These are phyloP conservation scores for Hebeloma cylindrosporum DNA, from an alignment of 768 basidiomycete species.

Conservation along the genomic window DNA sequence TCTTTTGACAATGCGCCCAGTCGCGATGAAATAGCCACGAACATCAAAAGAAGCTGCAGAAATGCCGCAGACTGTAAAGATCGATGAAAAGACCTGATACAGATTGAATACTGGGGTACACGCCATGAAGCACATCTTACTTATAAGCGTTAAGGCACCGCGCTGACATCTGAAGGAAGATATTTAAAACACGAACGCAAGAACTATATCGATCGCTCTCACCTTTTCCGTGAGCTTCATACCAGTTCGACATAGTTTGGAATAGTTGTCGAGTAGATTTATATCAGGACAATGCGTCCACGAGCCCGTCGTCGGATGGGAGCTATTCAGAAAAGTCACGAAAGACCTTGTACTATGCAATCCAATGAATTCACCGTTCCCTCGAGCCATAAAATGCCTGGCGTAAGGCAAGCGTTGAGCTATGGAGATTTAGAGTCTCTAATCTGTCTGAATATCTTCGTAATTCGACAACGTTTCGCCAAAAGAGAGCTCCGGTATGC, in stretches of 20 bases:
- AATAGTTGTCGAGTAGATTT: slow-evolving; percentile 10
- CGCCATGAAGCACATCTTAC: slow-evolving; percentile 36
- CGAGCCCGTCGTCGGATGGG: slow-evolving; percentile 52
- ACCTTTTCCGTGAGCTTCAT: slow-evolving; percentile 38
- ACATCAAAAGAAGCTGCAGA: slow-evolving; percentile 60
- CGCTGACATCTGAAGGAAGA: slow-evolving; percentile 22
- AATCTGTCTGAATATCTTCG: slow-evolving; percentile 50
- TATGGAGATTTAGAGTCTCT: slow-evolving; percentile 29
- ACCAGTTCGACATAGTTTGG: slow-evolving; percentile 9
- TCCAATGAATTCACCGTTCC: slow-evolving; percentile 34
- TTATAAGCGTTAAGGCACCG: slow-evolving; percentile 44
- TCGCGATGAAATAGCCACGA: slow-evolving; percentile 63
- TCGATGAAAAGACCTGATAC: slow-evolving; percentile 54
- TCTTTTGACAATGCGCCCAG: slow-evolving; percentile 47
- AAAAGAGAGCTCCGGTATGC: slow-evolving; percentile 67
- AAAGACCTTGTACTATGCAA: not conserved
- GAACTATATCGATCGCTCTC: not conserved
- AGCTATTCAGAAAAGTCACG: slow-evolving; percentile 41
- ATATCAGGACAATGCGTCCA: slow-evolving; percentile 63
- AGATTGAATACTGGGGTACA: not conserved
- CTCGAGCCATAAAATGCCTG: slow-evolving; percentile 50
- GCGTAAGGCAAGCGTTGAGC: slow-evolving; percentile 40
- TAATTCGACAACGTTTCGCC: slow-evolving; percentile 63
- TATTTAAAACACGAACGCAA: not conserved
- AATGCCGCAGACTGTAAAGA: slow-evolving; percentile 76